Base-by-base conservation (phyloP, 2,329 filamentous ascomycete species). In the Penicillium aurantiogriseum region DNA sequence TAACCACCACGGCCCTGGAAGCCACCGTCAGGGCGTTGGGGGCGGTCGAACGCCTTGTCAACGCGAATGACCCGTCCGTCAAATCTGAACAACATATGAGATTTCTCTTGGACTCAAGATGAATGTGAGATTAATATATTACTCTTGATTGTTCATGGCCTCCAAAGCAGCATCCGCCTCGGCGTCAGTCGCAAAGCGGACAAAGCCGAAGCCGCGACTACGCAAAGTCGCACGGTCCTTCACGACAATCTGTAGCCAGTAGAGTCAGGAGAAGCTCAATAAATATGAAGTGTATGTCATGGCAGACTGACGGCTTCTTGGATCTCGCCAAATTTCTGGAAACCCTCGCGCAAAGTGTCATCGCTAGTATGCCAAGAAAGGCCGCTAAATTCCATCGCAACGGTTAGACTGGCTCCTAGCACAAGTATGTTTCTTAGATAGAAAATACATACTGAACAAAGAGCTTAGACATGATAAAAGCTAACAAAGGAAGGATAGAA, bases 291-390 rank as follows among this genome's bases (percentile, higher is more conserved):
- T 9, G 11, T 27, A 27, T 2, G 17, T 36, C 25, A 48, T 51
- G 57, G 50, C 51, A 29, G 21, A 89, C 91, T 78, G 85, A 97
- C 94, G 69, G 94, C 94, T 86, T 99, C 93, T 76, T 97, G 92
- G 66, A 99, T 89, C 42, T 82, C 81, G 60, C 93, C 93, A 73
- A 91, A 97, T 76, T 94, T 88, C 76, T 93, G 88, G 76, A 99
- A 99, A 78, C 96, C 96, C 73, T 88, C 81, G 72, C 90, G 89
- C 65, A 99, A 82, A 67, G 90, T 92, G 44, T 80, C 79, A 79
- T 97, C 93, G 77, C 95, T 92, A 64, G 94, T 99, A 81, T 97
- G 92, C 94, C 94, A 99, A 71, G 94, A 91, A 68, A 99, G 91
- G 84, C 94, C 94, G 73, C 93, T 96, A 52, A 56, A 36, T 17